Evolutionary conservation across 129 eudicot species (phyloP).

Genomic region (Lactuca saligna): DNA sequence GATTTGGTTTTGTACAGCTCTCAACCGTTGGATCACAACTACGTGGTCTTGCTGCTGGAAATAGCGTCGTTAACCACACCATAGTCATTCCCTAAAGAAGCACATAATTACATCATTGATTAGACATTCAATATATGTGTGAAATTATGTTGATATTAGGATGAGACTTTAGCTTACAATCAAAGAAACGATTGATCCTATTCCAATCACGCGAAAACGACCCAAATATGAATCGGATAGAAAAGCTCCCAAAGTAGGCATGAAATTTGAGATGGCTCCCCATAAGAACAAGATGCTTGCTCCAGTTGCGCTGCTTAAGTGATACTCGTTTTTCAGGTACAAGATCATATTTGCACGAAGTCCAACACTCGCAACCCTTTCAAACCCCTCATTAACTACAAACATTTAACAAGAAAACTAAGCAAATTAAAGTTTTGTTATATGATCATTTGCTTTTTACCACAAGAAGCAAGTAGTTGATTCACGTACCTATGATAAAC

Average conservation of each 20-base stretch:
- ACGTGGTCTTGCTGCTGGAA: constrained; percentile 40
- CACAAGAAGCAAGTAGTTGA: neutral
- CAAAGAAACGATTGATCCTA: constrained; percentile 41
- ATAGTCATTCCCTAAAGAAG: constrained; percentile 42
- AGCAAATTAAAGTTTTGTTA: neutral
- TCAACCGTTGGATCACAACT: constrained; percentile 24
- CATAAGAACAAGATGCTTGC: constrained; percentile 57
- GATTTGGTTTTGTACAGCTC: constrained; percentile 33
- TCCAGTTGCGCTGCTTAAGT: constrained; percentile 41
- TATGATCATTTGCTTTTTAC: neutral
- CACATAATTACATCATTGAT: neutral
- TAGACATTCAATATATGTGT: neutral
- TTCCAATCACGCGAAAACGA: constrained; percentile 54
- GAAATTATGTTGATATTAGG: neutral
- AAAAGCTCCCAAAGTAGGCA: constrained; percentile 72
- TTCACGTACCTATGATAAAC: constrained; percentile 47
- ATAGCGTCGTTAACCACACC: constrained; percentile 57
- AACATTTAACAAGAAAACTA: neutral
- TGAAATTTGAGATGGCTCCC: constrained; percentile 55
- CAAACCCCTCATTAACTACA: constrained; percentile 66
- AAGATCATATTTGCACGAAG: constrained; percentile 62
- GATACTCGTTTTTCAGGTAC: constrained; percentile 46
- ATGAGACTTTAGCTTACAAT: constrained; percentile 31
- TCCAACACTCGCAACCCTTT: constrained; percentile 60
- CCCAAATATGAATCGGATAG: constrained; percentile 68